These are phyloP conservation scores for Calonectria montana DNA, from an alignment of 2,329 filamentous ascomycete species.

Conservation along the genomic window DNA sequence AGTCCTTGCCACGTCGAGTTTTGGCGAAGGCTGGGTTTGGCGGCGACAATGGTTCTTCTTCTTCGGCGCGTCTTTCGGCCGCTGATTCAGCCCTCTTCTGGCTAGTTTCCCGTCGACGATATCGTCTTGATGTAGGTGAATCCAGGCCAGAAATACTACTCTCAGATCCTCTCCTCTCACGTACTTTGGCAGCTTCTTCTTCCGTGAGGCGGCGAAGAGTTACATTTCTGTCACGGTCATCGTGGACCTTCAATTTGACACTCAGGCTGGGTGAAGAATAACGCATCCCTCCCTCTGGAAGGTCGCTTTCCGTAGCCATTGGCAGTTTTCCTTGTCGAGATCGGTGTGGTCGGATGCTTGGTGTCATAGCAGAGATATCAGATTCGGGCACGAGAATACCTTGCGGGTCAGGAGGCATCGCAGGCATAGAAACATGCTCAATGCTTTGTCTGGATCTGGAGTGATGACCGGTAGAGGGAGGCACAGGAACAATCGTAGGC, in stretches of 20 bases:
- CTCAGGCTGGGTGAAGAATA: constrained; percentile 61
- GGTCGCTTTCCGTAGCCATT: constrained; percentile 59
- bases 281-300: constrained; percentile 49
- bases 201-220: constrained; percentile 72
- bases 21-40: constrained; percentile 68
- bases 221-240: constrained; percentile 70
- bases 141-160: constrained; percentile 70
- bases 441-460: constrained; percentile 56
- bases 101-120: constrained; percentile 64
- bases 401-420: constrained; percentile 64
- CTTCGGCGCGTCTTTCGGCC: constrained; percentile 58
- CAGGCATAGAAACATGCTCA: constrained; percentile 61
- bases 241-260: constrained; percentile 70
- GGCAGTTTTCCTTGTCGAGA: constrained; percentile 59
- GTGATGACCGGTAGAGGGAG: constrained; percentile 40
- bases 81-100: constrained; percentile 58
- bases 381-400: constrained; percentile 51
- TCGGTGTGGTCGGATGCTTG: constrained; percentile 51
- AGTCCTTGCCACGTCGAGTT: constrained; percentile 66
- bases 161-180: constrained; percentile 61
- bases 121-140: constrained; percentile 55
- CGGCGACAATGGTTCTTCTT: constrained; percentile 59
- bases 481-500: constrained; percentile 36
- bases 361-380: constrained; percentile 46
- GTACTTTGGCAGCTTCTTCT: constrained; percentile 63